Base-by-base conservation (phyloP, 768 basidiomycete species). In the Russula foetens region DNA sequence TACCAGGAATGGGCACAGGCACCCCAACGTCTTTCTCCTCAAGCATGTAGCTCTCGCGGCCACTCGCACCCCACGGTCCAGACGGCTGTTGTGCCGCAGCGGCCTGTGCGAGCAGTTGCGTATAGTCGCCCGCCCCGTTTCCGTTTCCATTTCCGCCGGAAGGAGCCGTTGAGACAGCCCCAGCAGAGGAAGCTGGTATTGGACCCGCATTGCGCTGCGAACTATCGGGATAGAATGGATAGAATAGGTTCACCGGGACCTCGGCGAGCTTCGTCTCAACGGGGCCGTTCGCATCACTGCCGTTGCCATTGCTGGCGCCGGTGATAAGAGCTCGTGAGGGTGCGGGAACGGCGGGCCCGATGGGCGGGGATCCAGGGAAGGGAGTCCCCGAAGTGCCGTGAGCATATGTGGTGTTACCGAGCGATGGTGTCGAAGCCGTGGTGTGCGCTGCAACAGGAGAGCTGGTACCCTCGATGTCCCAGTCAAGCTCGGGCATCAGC, bases 171-270 rank as follows among this genome's bases (percentile, higher is more conserved):
- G 58, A 54, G 2, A 54, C 57, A 23, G 53, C 43, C 21, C 45
- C 31, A 12, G 38, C 47, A 14, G 56, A 38, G 44, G 35, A 31
- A 26, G 55, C 15, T 15, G 55, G 8, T 38, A 55, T 26, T 21
- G 66, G 29, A 69, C 39, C 55, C 67, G 58, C 47, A 66, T 57
- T 41, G 62, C 58, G 64, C 26, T 58, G 56, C 28, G 71, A 56
- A 66, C 75, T 73, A 64, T 89, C 87, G 0, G 87, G 84, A 67
- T 79, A 89, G 75, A 89, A 88, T 0, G 89, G 89, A 67, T 88
- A 92, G 73, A 92, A 91, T 46, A 90, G 71, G 31, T 77, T 79
- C 7, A 80, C 74, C 2, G 88, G 87, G 46, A 91, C 76, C 21
- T 90, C 87, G 1, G 82, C 84, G 38, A 90, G 79, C 54, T 69